Percentiles rank a stretch among this genome's conserved stretches.
phyloP scores from a whole-genome alignment of 495 filamentous ascomycete species.

The Cercophora sp. region DNA sequence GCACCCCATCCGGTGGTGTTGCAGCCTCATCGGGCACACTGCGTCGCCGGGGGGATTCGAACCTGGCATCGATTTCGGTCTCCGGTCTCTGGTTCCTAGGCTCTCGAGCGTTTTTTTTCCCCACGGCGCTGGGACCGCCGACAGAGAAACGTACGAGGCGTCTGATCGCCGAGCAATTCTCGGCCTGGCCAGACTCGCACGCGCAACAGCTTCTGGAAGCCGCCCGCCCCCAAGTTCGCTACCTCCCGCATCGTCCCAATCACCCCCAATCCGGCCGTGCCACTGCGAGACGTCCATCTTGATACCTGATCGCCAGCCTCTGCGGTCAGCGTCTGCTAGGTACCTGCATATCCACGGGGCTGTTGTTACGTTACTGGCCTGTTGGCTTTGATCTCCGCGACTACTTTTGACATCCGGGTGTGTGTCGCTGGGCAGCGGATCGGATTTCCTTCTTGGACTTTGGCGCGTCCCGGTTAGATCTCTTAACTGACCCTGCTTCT shows the following conservation, averaged over 20 bases:
- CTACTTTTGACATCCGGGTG: constrained; percentile 11
- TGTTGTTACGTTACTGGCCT: background rate
- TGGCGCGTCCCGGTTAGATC: background rate
- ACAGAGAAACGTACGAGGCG: constrained; percentile 25
- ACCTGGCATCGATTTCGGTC: constrained; percentile 2
- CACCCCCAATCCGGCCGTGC: constrained; percentile 1
- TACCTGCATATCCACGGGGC: constrained; percentile 4
- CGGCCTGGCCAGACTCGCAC: too few species aligned
- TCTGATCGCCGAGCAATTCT: constrained; percentile 29
- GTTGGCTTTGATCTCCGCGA: constrained; percentile 2
- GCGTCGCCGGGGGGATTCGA: background rate
- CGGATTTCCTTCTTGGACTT: background rate
- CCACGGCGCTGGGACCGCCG: background rate
- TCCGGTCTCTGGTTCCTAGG: background rate
- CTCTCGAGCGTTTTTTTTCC: too few species aligned
- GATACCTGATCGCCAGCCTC: constrained; percentile 19
- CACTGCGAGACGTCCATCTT: constrained; percentile 2
- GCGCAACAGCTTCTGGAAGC: constrained; percentile 17
- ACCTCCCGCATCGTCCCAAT: background rate
- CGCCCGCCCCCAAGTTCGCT: background rate
- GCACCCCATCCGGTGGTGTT: constrained; percentile 10
- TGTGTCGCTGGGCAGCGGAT: background rate
- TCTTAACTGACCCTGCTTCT: too few species aligned
- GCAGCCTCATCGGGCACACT: background rate
- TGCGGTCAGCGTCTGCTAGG: background rate